Base-by-base conservation (phyloP, 1,284 basidiomycete genomes). In the Pseudozyma tsukubaensis region DNA sequence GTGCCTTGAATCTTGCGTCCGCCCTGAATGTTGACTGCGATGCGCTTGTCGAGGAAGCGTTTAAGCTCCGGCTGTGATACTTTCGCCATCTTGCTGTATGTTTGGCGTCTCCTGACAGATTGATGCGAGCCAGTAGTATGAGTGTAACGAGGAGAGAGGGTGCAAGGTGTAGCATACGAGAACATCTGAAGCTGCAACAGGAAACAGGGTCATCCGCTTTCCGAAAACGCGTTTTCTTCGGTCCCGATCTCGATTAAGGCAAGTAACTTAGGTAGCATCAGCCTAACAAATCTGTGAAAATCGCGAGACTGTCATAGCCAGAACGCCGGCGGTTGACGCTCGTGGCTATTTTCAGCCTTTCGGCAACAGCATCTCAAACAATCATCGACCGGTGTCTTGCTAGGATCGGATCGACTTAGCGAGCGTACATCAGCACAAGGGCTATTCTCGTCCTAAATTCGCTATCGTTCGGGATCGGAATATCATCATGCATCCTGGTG, bases 1-100 rank as follows among this genome's bases (percentile, higher is more conserved):
- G 91, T 91, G 61, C 96, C 97, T 86, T 93, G 94, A 80, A 99
- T 92, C 88, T 93, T 94, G 80, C 97, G 91, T 62, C 94, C 94
- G 57, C 95, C 97, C 85, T 99, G 96, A 8, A 99, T 88, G 87
- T 97, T 91, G 82, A 99, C 89, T 86, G 94, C 94, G 78, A 98
- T 88, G 79, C 92, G 92, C 88, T 97, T 97, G 89, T 99, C 97
- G 93, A 99, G 97, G 85, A 97, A 99, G n/a, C 81, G 77, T 58
- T 84, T 83, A 42, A 84, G 76, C 63, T 84, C 82, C n/a, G 82
- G 82, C 55, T 83, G 80, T 11, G 80, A 76, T 35, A 83, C 82
- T 53, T 77, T 81, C 18, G 79, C 69, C 81, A 83, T 83, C 50
- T 47, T 76, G 56, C 42, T 5, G 18, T 29, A 16, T 53, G n/a